Base-by-base conservation (phyloP, 2,329 filamentous ascomycete species). In the Penicillium sp. region DNA sequence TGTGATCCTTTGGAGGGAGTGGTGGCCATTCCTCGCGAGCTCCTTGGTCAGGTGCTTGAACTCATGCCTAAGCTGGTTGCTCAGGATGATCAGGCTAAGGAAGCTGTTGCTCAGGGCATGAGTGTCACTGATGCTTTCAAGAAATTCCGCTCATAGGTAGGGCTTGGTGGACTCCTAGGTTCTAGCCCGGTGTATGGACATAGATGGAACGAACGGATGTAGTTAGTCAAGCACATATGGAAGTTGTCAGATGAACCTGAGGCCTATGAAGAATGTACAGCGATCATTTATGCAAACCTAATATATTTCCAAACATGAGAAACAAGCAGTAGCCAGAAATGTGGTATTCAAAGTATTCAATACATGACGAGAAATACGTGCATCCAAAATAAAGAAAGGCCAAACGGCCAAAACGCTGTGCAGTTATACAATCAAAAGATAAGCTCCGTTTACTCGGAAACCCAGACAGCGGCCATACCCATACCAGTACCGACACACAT, bases 401-500 rank as follows among this genome's bases (percentile, higher is more conserved):
- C 41, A 57, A 51, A 47, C 61, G 56, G 43, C 50, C 56, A 57
- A 57, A 53, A 57, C 57, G 59, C 60, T 56, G 43, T 52, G 45
- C 56, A 45, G 55, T 49, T 54, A 22, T 58, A 53, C 42, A 56
- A 56, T 48, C 12, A 31, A 43, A 52, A 46, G 38, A 40, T 22
- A 30, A n/a, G 33, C 22, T 39, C 25, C 41, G 28, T 65, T 68
- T 89, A 95, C 78, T 95, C 91, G 3, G 89, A 88, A 58, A 96
- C 91, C 90, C 91, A 96, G 52, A 96, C 86, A 53, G 91, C 89
- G 49, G 90, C 91, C 89, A 96, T 95, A 44, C 92, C 92, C 93
- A 97, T 97, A 45, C 90, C 92, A 2, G 92, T 97, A 43, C 92
- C 93, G 41, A 97, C 76, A 69, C 93, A 99, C 93, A 97, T 97